Conservation (phyloP, 2,329 filamentous ascomycete species). For the Neofusicoccum parvum region DNA sequence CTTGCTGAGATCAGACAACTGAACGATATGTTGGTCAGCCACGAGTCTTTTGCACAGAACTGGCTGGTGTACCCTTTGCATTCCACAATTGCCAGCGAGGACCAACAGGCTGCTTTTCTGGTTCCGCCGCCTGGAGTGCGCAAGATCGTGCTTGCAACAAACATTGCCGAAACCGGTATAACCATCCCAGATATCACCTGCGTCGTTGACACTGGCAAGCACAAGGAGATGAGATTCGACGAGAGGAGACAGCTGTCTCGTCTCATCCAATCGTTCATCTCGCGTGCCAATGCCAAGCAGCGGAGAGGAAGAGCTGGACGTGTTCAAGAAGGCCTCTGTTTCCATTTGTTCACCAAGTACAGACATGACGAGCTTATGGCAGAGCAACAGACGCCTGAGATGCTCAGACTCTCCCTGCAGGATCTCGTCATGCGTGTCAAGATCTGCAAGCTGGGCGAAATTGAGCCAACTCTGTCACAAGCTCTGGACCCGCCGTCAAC, state of each 20-base stretch:
- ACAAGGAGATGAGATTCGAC: constrained; percentile 96
- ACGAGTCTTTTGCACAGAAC: constrained; percentile 71
- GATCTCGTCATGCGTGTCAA: constrained; percentile 95
- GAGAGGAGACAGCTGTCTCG: constrained; percentile 88
- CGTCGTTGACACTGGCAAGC: constrained; percentile 94
- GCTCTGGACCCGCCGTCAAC: constrained; percentile 87
- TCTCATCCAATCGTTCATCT: constrained; percentile 93
- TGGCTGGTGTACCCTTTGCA: constrained; percentile 92
- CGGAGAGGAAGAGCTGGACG: constrained; percentile 89
- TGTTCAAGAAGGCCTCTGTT: constrained; percentile 93
- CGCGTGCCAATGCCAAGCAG: constrained; percentile 92
- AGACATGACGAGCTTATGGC: constrained; percentile 82
- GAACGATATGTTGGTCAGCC: constrained; percentile 80
- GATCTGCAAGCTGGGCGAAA: constrained; percentile 92
- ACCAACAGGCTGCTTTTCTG: constrained; percentile 91
- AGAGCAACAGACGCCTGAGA: constrained; percentile 94
- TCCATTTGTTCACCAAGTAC: constrained; percentile 91
- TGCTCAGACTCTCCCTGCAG: constrained; percentile 90
- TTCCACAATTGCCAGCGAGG: constrained; percentile 92
- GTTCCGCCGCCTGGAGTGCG: constrained; percentile 78
- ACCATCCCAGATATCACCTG: constrained; percentile 98
- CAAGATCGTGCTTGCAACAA: constrained; percentile 95
- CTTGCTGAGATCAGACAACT: constrained; percentile 89
- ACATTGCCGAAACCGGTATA: constrained; percentile 98
- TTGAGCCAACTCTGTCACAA: constrained; percentile 84